Conservation (phyloP, 1,284 basidiomycete genomes). For the Coniferiporia sulphurascens region DNA sequence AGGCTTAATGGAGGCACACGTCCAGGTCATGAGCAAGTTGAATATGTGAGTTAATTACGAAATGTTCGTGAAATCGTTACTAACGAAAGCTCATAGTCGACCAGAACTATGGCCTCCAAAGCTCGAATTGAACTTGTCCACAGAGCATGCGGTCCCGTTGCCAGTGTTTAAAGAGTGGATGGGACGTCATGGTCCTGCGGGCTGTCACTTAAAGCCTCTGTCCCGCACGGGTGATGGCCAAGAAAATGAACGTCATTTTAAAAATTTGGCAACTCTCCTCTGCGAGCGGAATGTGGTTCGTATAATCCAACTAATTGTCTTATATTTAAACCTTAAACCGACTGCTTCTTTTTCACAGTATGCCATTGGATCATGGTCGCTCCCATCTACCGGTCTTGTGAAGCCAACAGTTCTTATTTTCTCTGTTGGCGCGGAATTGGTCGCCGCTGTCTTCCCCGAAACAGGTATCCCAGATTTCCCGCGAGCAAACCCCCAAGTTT, state of each 20-base stretch:
- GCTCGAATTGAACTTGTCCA: conserved; percentile 40
- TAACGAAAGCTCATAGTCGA: conserved; percentile 32
- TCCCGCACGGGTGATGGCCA: conserved; percentile 32
- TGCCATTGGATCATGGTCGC: conserved; percentile 49
- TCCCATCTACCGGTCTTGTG: conserved; percentile 37
- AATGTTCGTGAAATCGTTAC: background rate
- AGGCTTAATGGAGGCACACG: conserved; percentile 32
- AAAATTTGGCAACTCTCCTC: conserved; percentile 30
- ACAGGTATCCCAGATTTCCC: conserved; percentile 53
- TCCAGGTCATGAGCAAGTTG: conserved; percentile 22
- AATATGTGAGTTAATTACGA: conserved; percentile 28
- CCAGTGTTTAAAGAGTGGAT: conserved; percentile 48
- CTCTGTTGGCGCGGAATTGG: conserved; percentile 34
- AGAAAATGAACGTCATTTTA: conserved; percentile 35
- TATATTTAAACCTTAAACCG: background rate
- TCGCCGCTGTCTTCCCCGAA: conserved; percentile 50
- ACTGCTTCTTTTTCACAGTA: conserved; percentile 36
- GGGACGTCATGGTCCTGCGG: conserved; percentile 27
- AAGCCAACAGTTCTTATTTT: conserved; percentile 50
- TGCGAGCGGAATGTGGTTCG: conserved; percentile 37
- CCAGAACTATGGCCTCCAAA: conserved; percentile 49
- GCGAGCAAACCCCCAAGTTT: conserved; percentile 2
- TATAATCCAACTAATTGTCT: background rate
- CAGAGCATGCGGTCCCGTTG: conserved; percentile 36
- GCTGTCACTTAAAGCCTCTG: conserved; percentile 21